Evolutionary conservation across 208 protist species (phyloP).

Genomic region (Crithidia mellificae): DNA sequence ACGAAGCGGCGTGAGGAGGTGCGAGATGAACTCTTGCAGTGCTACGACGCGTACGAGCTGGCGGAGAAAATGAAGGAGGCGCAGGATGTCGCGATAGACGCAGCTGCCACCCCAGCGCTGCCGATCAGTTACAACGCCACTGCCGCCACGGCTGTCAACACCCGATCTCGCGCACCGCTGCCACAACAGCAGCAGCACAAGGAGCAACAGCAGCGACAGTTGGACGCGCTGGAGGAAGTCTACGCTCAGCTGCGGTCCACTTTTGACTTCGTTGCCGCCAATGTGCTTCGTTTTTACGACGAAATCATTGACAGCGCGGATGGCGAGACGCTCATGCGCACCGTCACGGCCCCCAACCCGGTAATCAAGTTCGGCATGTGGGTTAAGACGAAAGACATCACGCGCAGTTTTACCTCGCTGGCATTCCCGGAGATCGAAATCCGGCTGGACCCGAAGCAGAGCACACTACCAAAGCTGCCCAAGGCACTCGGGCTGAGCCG

Average conservation of each 20-base stretch:
- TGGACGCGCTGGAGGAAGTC: constrained; percentile 50
- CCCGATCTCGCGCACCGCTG: no score
- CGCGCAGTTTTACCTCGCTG: constrained; percentile 82
- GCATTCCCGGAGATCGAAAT: constrained; percentile 79
- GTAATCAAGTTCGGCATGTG: constrained; percentile 90
- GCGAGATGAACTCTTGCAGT: constrained; percentile 60
- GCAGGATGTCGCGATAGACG: constrained; percentile 37
- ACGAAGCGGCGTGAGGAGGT: constrained; percentile 47
- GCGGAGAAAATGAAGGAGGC: constrained; percentile 65
- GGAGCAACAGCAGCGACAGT: constrained; percentile 29
- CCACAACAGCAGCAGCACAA: constrained; percentile 1
- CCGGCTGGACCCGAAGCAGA: constrained; percentile 83
- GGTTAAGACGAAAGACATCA: constrained; percentile 88
- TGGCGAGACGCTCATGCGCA: constrained; percentile 74
- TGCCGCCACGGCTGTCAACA: no score
- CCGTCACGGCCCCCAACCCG: constrained; percentile 43
- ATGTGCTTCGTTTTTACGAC: constrained; percentile 82
- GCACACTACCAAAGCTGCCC: constrained; percentile 72
- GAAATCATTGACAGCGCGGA: constrained; percentile 73
- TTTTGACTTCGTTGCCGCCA: constrained; percentile 79
- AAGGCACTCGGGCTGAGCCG: constrained; percentile 87
- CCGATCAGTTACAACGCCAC: no score
- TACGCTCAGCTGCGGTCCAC: constrained; percentile 62
- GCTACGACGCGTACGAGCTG: constrained; percentile 75
- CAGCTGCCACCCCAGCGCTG: not conserved